These are phyloP conservation scores for Chytriomyces confervae DNA, from an alignment of 192 early-diverging fungal species.

Conservation along the genomic window DNA sequence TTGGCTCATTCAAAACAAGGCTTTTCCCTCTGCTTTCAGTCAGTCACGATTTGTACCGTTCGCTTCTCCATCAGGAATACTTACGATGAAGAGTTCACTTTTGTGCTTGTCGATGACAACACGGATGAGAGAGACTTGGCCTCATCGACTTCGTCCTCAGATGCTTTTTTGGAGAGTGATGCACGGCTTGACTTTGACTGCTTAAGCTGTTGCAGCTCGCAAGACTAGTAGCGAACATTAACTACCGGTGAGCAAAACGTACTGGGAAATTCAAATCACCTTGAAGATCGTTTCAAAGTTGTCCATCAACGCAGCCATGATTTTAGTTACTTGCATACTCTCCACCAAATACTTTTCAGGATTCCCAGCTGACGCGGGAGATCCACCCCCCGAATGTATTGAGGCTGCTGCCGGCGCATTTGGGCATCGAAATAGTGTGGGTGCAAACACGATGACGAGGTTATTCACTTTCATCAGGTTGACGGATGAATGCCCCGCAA, in stretches of 20 bases:
- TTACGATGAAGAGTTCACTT: too few relatives aligned
- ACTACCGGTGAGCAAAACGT: too few relatives aligned
- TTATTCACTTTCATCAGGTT: slow-evolving; percentile 85
- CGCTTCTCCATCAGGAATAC: too few relatives aligned
- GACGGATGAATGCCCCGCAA: slow-evolving; percentile 23
- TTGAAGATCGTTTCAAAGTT: slow-evolving; percentile 41
- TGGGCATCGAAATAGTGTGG: slow-evolving; percentile 83
- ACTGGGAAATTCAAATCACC: neutral
- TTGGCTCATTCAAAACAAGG: neutral
- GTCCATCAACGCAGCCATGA: slow-evolving; percentile 41
- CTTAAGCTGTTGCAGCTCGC: too few relatives aligned
- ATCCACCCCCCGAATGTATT: neutral
- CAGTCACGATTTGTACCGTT: too few relatives aligned
- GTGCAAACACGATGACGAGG: slow-evolving; percentile 92
- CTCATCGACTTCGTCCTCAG: slow-evolving; percentile 5
- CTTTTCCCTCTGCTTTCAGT: too few relatives aligned
- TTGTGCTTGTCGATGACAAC: too few relatives aligned
- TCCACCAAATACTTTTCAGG: slow-evolving; percentile 45
- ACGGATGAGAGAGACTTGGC: too few relatives aligned
- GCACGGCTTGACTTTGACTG: neutral
- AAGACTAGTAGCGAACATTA: too few relatives aligned
- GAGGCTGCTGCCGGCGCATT: slow-evolving; percentile 27
- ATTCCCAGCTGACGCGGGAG: slow-evolving; percentile 10
- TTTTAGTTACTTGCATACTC: slow-evolving; percentile 37
- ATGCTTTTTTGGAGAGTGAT: neutral